A percentile compares a stretch with the other conserved stretches of the same genome.
phyloP scores from a whole-genome alignment of 108 stramenopile species.

The Stephanodiscus triporus region DNA sequence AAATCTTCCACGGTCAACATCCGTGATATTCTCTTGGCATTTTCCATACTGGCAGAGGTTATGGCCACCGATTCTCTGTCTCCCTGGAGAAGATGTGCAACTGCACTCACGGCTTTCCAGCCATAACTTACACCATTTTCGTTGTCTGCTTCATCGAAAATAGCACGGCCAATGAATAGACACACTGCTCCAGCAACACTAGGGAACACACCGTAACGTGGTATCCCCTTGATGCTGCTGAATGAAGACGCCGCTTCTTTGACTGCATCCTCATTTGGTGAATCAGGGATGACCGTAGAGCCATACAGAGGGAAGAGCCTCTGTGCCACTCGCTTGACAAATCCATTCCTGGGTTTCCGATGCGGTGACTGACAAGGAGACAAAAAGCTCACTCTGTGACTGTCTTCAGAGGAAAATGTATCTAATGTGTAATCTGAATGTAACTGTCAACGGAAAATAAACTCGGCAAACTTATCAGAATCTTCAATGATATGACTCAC shows the following conservation, averaged over 20 bases:
- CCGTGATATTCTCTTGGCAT: conserved; percentile 32
- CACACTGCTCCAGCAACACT: conserved; percentile 44
- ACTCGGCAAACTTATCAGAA: conserved; percentile 4
- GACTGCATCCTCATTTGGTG: conserved; percentile 46
- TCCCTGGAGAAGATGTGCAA: conserved; percentile 47
- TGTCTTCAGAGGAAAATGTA: conserved; percentile 8
- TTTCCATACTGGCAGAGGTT: conserved; percentile 27
- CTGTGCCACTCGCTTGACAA: conserved; percentile 19
- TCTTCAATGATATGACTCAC: conserved; percentile 9
- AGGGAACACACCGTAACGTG: not conserved
- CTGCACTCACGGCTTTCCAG: conserved; percentile 29
- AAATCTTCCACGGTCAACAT: conserved; percentile 24
- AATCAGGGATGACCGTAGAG: not conserved
- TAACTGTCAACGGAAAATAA: conserved; percentile 1
- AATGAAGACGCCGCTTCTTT: conserved; percentile 51
- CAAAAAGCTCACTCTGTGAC: not conserved
- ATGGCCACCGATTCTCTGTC: conserved; percentile 40
- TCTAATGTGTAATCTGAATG: conserved; percentile 22
- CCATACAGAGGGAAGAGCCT: conserved; percentile 13
- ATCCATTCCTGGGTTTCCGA: conserved; percentile 13
- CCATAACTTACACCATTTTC: conserved; percentile 5
- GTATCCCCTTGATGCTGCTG: conserved; percentile 5
- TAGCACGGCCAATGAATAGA: conserved; percentile 27
- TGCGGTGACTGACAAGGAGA: conserved; percentile 13
- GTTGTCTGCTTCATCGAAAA: conserved; percentile 10